Evolutionary conservation across 2,329 filamentous ascomycete species (phyloP), one percentile per base, ranked within the genome.

Genomic region (Graphilbum ipis-grandicollis): DNA sequence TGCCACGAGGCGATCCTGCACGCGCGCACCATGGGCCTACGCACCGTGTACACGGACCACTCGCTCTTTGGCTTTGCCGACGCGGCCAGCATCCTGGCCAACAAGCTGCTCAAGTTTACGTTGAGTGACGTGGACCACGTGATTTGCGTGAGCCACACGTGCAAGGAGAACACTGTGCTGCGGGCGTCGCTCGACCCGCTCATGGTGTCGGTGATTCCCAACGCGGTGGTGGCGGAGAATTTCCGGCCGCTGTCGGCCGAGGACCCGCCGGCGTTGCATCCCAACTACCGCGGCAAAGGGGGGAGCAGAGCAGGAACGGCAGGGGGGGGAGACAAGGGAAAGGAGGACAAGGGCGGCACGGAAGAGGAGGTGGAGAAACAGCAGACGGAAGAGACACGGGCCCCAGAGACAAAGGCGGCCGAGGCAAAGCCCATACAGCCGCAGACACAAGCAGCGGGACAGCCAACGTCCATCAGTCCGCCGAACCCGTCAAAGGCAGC

Each of bases 121-220:
- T 56, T 98, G 44, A 96, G 88, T 54, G 90, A 98, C 52, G 86
- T 98, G 13, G 90, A 96, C 52, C 90, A 98, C 65, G 86, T 92
- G 43, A 93, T 98, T 33, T 98, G 90, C 51, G 90, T 98, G 49
- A 94, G 85, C 57, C 86, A 98, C 63, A 98, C 90, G 29, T 94
- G 88, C 62, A 98, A 98, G 55, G 90, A 98, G 56, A 98, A 98
- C 51, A 98, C 90, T 0, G 90, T 96, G 7, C 70, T 98, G 9
- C 72, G 90, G 50, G 90, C 90, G 4, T 93, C 88, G 0, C 69
- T 98, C 2, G 92, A 98, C 50, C 92, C 90, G 2, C 64, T 93
- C 19, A 94, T 94, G 77, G 90, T 98, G 18, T 96, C 88, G 0
- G 90, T 93, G 28, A 96, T 98, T 40, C 90, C 90, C 13, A 98